phyloP scores from a whole-genome alignment of 2,329 filamentous ascomycete species.

The Fusarium floridanum region DNA sequence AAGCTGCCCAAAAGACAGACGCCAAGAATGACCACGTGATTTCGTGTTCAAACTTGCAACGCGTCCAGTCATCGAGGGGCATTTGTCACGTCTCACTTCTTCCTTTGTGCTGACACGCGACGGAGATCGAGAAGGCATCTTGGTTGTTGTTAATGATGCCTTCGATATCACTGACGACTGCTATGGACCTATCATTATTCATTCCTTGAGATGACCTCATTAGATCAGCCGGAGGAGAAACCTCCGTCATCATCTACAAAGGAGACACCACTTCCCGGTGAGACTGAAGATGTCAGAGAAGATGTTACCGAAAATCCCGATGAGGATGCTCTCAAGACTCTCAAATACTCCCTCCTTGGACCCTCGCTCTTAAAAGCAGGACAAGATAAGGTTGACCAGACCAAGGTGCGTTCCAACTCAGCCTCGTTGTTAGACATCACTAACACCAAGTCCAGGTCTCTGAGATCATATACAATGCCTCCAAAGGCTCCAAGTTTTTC shows the following conservation, averaged over 20 bases:
- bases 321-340: conserved; percentile 59
- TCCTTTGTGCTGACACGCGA: conserved; percentile 36
- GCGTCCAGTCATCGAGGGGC: conserved; percentile 28
- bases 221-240: conserved; percentile 25
- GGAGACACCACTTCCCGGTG: conserved; percentile 2
- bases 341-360: conserved; percentile 91
- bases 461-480: conserved; percentile 96
- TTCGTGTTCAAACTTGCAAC: conserved; percentile 37
- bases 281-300: conserved; percentile 11
- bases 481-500: conserved; percentile 97
- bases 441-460: conserved; percentile 70
- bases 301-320: conserved; percentile 14
- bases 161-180: conserved; percentile 14
- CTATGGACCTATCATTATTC: background rate
- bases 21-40: conserved; percentile 35
- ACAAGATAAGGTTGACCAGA: conserved; percentile 92
- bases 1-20: background rate
- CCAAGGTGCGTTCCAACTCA: conserved; percentile 68
- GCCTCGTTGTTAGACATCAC: background rate
- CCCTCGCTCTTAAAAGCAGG: conserved; percentile 95
- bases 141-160: conserved; percentile 36
- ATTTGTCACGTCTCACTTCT: conserved; percentile 37
- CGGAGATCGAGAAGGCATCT: conserved; percentile 9
- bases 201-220: conserved; percentile 37
- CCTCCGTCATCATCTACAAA: conserved; percentile 25